Evolutionary conservation across 2,329 filamentous ascomycete species (phyloP).

Genomic region (Pseudogymnoascus sp.): DNA sequence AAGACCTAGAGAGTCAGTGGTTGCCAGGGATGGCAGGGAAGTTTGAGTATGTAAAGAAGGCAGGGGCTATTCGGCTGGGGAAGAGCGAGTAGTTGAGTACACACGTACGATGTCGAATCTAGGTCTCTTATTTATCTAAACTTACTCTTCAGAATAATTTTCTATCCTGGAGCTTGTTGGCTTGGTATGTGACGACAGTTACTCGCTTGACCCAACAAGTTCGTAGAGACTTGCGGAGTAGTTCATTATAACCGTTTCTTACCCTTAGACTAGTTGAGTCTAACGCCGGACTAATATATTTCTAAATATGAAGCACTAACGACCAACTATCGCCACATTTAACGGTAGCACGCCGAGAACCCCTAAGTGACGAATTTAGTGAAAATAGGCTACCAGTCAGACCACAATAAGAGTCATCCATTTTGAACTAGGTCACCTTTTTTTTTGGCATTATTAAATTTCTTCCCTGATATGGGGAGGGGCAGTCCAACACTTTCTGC

Average conservation of each 20-base stretch:
- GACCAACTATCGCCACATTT: background rate
- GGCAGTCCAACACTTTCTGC: too few species aligned
- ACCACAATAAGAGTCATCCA: background rate
- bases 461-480: background rate
- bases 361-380: background rate
- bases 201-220: too few species aligned
- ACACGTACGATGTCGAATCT: background rate
- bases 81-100: background rate
- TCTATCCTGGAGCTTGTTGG: too few species aligned
- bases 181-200: too few species aligned
- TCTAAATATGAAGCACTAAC: background rate
- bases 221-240: too few species aligned
- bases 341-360: background rate
- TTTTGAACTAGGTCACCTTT: too few species aligned
- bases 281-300: background rate
- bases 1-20: conserved; percentile 27
- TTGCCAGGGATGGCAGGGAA: conserved; percentile 34
- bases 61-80: conserved; percentile 11
- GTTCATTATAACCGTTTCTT: background rate
- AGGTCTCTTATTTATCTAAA: too few species aligned
- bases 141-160: too few species aligned
- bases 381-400: background rate
- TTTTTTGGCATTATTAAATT: background rate
- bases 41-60: conserved; percentile 42
- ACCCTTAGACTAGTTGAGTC: background rate